Conservation (phyloP, 2,329 filamentous ascomycete species). For the Fusarium sp. region DNA sequence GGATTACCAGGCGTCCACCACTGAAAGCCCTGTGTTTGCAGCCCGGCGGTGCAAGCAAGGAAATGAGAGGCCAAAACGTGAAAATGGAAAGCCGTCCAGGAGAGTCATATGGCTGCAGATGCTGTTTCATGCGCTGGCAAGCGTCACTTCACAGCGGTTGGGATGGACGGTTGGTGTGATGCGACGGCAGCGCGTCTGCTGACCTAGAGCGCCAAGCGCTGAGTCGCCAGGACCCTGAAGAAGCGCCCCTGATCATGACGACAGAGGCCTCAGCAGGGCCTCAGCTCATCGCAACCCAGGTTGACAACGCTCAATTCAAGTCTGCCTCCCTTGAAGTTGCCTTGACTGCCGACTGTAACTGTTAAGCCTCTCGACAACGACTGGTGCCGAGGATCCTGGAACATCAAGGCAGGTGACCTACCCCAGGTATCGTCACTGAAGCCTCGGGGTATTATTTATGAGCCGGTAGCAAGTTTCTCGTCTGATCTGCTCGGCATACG, state of each 20-base stretch:
- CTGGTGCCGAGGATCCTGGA: constrained; percentile 20
- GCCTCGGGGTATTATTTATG: constrained; percentile 27
- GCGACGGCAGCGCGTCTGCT: constrained; percentile 33
- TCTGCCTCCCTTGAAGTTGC: constrained; percentile 2
- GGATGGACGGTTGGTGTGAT: constrained; percentile 25
- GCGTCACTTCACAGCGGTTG: constrained; percentile 18
- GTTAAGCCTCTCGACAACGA: constrained; percentile 3
- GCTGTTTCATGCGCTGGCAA: constrained; percentile 42
- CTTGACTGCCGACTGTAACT: constrained; percentile 2
- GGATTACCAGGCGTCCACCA: not conserved
- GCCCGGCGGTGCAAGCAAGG: constrained; percentile 17
- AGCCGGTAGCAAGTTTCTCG: constrained; percentile 25
- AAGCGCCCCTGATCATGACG: constrained; percentile 36
- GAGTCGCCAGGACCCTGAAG: constrained; percentile 35
- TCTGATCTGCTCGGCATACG: constrained; percentile 39
- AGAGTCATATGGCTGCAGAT: constrained; percentile 38
- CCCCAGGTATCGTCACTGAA: constrained; percentile 33
- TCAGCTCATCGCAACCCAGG: constrained; percentile 11
- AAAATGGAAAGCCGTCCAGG: constrained; percentile 8
- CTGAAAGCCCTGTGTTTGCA: constrained; percentile 4
- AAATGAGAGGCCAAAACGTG: constrained; percentile 28
- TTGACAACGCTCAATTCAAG: constrained; percentile 29
- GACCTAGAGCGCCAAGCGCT: constrained; percentile 33
- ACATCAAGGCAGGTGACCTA: constrained; percentile 30
- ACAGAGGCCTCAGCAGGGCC: constrained; percentile 32